A percentile compares a stretch with the other conserved stretches of the same genome.
Conservation (phyloP, 306 rosid species). For the Castanopsis chinensis region DNA sequence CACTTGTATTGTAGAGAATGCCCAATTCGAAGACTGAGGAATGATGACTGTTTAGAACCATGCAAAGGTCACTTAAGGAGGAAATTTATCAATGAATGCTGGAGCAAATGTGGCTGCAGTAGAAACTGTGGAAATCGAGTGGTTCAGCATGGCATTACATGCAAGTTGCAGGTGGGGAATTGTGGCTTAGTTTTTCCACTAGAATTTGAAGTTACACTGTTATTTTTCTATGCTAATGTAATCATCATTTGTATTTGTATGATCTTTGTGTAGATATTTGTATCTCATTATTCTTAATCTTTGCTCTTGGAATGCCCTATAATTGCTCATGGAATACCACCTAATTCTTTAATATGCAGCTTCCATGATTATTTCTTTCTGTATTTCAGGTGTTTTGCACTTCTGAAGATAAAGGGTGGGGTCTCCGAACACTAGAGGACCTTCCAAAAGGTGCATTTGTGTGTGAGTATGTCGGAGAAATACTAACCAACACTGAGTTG, state of each 20-base stretch:
- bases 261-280: background rate
- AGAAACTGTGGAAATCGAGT: constrained; percentile 86
- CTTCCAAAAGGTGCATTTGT: constrained; percentile 90
- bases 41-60: constrained; percentile 66
- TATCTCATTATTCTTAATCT: background rate
- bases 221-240: background rate
- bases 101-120: constrained; percentile 91
- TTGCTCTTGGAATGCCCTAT: background rate
- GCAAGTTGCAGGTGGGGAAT: constrained; percentile 73
- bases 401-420: constrained; percentile 91
- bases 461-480: constrained; percentile 87
- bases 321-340: background rate
- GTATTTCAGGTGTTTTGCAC: constrained; percentile 71
- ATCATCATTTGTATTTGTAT: background rate
- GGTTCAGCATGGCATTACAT: constrained; percentile 85
- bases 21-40: constrained; percentile 68
- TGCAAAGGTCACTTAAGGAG: constrained; percentile 90
- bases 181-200: constrained; percentile 12
- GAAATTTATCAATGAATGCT: constrained; percentile 85
- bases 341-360: background rate
- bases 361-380: background rate
- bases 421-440: constrained; percentile 83
- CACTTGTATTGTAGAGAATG: constrained; percentile 67
- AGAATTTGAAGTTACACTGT: background rate
- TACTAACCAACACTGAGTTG: constrained; percentile 64